Percentiles rank a stretch among this genome's conserved stretches.
These are phyloP conservation scores for Maudiozyma saulgeensis DNA, from an alignment of 805 yeast species.

Conservation along the genomic window DNA sequence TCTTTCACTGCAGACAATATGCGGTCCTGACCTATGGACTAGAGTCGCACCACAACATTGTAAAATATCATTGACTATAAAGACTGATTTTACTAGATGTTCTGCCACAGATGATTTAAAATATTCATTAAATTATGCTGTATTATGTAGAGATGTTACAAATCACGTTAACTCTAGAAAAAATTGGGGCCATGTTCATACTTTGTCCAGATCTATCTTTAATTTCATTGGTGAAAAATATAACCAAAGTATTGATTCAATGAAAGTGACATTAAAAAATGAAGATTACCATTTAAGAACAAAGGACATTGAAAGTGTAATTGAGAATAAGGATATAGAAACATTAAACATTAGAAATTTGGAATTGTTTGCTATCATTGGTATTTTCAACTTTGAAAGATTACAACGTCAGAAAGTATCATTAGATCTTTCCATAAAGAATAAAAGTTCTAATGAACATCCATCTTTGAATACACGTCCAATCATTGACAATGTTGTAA, in stretches of 20 bases:
- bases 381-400: conserved; percentile 88
- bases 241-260: conserved; percentile 13
- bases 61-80: conserved; percentile 45
- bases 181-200: conserved; percentile 30
- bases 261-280: conserved; percentile 14
- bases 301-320: conserved; percentile 17
- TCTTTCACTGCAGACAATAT: conserved; percentile 50
- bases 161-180: conserved; percentile 35
- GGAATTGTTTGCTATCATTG: conserved; percentile 67
- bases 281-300: conserved; percentile 25
- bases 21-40: conserved; percentile 72
- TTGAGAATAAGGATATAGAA: conserved; percentile 9
- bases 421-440: conserved; percentile 35
- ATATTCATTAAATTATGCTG: conserved; percentile 83
- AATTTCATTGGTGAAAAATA: conserved; percentile 33
- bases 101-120: conserved; percentile 72
- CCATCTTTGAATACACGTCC: conserved; percentile 20
- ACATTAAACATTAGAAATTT: conserved; percentile 39
- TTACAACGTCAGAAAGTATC: conserved; percentile 67
- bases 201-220: conserved; percentile 39
- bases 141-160: conserved; percentile 56
- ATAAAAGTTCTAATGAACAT: conserved; percentile 29
- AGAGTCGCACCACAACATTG: conserved; percentile 60
- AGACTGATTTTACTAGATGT: conserved; percentile 64
- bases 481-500: conserved; percentile 41